Evolutionary conservation across 1,284 basidiomycete species (phyloP).

Genomic region (Fomitopsis betulina): DNA sequence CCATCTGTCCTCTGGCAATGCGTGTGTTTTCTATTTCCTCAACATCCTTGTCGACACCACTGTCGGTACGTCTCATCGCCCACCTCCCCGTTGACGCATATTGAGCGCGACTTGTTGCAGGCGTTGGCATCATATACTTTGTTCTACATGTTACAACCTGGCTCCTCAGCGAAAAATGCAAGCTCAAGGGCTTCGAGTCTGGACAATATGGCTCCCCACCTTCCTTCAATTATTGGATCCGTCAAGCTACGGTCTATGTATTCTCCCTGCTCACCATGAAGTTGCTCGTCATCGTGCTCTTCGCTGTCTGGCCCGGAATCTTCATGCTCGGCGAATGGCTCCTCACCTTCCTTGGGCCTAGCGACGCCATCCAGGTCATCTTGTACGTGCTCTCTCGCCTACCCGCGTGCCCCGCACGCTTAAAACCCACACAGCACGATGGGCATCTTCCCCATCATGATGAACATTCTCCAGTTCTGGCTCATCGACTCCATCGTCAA

Average conservation of each 20-base stretch:
- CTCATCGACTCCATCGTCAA: conserved; percentile 86
- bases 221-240: conserved; percentile 66
- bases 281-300: conserved; percentile 72
- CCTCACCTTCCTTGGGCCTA: conserved; percentile 73
- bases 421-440: conserved; percentile 55
- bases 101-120: conserved; percentile 31
- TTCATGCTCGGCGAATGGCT: conserved; percentile 79
- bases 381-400: conserved; percentile 52
- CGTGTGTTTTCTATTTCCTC: conserved; percentile 90
- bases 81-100: not conserved
- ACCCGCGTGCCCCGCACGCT: conserved; percentile 5
- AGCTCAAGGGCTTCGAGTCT: conserved; percentile 76
- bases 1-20: conserved; percentile 66
- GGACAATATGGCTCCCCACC: conserved; percentile 88
- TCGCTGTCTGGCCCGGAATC: conserved; percentile 69
- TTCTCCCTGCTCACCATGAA: conserved; percentile 89
- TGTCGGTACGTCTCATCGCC: conserved; percentile 52
- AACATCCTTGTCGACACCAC: conserved; percentile 96
- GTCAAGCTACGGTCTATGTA: conserved; percentile 87
- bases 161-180: conserved; percentile 60
- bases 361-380: conserved; percentile 71
- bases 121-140: conserved; percentile 83
- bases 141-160: conserved; percentile 69
- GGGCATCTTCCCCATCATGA: conserved; percentile 89
- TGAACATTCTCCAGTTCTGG: conserved; percentile 92